Evolutionary conservation across 1,284 basidiomycete species (phyloP).

Genomic region (Wallemia ichthyophaga): DNA sequence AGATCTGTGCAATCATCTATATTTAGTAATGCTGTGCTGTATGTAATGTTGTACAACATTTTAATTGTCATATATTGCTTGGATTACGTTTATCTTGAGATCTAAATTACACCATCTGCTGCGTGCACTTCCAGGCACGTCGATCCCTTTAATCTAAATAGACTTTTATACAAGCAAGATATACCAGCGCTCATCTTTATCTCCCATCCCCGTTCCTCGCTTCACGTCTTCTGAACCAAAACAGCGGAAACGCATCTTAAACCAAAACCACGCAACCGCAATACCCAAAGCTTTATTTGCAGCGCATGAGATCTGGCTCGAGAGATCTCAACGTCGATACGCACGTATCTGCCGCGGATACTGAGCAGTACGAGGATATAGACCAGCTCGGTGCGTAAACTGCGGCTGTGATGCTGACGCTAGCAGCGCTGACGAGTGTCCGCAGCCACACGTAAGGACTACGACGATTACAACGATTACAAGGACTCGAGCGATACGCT

Average conservation of each 20-base stretch:
- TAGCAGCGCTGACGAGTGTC: not conserved
- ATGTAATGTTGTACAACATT: too few relatives aligned
- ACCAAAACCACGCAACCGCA: not conserved
- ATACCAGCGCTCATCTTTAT: not conserved
- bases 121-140: too few relatives aligned
- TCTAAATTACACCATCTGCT: too few relatives aligned
- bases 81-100: too few relatives aligned
- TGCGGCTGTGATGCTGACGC: not conserved
- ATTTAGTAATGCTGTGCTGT: too few relatives aligned
- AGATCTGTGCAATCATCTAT: too few relatives aligned
- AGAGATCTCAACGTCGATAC: not conserved
- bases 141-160: too few relatives aligned
- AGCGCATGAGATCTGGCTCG: not conserved
- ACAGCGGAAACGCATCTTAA: not conserved
- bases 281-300: not conserved
- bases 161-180: not conserved
- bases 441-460: not conserved
- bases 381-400: not conserved
- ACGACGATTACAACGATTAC: not conserved
- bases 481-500: not conserved
- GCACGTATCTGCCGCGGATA: not conserved
- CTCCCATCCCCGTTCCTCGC: too few relatives aligned
- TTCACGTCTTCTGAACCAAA: too few relatives aligned
- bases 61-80: too few relatives aligned
- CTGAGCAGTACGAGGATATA: not conserved